Percentiles rank a stretch among this genome's conserved stretches.
phyloP scores from a whole-genome alignment of 306 rosid genomes.

The Cyclanthera cordifolia region DNA sequence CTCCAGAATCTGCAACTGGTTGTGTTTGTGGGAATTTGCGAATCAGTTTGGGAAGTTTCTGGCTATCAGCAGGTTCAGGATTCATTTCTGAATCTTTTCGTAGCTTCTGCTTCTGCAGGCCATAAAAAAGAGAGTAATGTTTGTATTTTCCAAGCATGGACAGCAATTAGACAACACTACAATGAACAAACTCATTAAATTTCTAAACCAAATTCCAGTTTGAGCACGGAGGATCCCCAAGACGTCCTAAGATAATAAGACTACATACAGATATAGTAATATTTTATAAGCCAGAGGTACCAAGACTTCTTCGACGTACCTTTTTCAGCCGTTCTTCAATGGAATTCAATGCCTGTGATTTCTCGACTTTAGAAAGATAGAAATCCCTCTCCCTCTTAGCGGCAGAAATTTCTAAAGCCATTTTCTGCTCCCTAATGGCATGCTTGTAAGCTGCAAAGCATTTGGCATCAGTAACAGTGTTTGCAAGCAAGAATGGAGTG shows the following conservation, averaged over 20 bases:
- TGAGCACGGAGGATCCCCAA: not conserved
- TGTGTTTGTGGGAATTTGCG: conserved; percentile 62
- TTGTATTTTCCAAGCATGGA: not conserved
- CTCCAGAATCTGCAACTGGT: conserved; percentile 32
- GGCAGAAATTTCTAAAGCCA: conserved; percentile 69
- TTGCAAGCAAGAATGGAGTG: conserved; percentile 5
- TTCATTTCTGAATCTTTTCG: conserved; percentile 26
- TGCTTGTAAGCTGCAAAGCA: conserved; percentile 50
- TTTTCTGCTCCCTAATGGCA: conserved; percentile 65
- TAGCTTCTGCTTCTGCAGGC: conserved; percentile 61
- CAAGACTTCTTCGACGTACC: conserved; percentile 27
- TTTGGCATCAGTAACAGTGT: conserved; percentile 1
- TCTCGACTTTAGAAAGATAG: conserved; percentile 59
- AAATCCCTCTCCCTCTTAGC: conserved; percentile 78
- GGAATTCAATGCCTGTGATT: conserved; percentile 54
- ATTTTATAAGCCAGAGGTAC: not conserved
- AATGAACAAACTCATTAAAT: not conserved
- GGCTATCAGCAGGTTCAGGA: conserved; percentile 17
- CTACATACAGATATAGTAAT: not conserved
- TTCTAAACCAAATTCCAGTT: not conserved
- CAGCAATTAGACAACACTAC: not conserved
- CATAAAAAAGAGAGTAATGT: conserved; percentile 6
- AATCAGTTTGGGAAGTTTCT: conserved; percentile 30
- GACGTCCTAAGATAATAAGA: not conserved
- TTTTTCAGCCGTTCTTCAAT: conserved; percentile 67